Conservation (phyloP, 495 filamentous ascomycete genomes). For the Podospora anserina region DNA sequence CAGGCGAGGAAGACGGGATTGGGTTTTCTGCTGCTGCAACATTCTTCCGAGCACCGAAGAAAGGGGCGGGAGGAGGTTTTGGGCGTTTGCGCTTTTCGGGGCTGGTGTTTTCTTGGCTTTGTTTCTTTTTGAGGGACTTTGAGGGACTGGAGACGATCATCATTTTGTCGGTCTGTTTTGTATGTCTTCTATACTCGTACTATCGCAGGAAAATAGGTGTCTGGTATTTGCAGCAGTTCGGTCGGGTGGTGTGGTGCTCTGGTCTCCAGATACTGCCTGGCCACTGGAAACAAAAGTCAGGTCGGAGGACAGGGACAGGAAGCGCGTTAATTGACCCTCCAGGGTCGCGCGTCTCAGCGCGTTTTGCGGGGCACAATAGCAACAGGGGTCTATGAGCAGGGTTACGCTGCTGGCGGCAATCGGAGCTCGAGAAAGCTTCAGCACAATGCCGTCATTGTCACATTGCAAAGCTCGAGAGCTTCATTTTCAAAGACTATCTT, state of each 20-base stretch:
- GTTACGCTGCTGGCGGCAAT: background rate
- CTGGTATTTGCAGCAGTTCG: background rate
- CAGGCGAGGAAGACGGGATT: constrained; percentile 85
- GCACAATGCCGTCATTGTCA: background rate
- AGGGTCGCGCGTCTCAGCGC: constrained; percentile 25
- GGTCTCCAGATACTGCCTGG: background rate
- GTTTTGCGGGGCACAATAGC: constrained; percentile 27
- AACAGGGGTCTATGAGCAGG: background rate
- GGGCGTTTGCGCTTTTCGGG: constrained; percentile 13
- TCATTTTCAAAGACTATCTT: background rate
- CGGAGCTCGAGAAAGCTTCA: background rate
- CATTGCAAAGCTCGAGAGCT: background rate
- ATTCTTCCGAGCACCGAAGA: constrained; percentile 41
- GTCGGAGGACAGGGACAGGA: background rate
- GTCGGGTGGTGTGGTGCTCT: too few species aligned
- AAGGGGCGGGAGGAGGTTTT: constrained; percentile 34
- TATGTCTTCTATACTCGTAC: background rate
- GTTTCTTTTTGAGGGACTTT: constrained; percentile 28
- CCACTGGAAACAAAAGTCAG: background rate
- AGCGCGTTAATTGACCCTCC: constrained; percentile 34
- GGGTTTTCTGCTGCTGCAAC: constrained; percentile 36
- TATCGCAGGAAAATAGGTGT: background rate
- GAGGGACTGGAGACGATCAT: constrained; percentile 31
- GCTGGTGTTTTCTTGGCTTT: constrained; percentile 14
- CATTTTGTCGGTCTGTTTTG: constrained; percentile 22